phyloP scores from a whole-genome alignment of 1,139 yeast genomes.

The Entelexis paramagnoliae region DNA sequence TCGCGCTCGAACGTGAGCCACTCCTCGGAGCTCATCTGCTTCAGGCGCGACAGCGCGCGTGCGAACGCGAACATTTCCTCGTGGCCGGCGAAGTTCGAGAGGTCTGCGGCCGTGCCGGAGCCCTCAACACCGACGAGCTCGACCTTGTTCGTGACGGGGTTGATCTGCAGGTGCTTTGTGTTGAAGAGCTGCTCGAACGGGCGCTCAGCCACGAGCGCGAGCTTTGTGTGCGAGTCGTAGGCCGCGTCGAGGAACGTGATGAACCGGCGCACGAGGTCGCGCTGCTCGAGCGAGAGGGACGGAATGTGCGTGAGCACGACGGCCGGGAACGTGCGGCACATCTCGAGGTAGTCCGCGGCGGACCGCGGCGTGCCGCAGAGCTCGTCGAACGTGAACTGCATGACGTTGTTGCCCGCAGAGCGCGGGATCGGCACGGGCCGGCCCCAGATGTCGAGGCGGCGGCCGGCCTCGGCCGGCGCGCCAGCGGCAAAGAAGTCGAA shows the following conservation, averaged over 20 bases:
- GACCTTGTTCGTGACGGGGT: slow-evolving; percentile 22
- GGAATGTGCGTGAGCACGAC: slow-evolving; percentile 90
- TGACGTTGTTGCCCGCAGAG: slow-evolving; percentile 69
- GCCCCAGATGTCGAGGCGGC: slow-evolving; percentile 71
- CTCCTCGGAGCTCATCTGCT: slow-evolving; percentile 88
- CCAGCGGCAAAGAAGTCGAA: slow-evolving; percentile 62
- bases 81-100: slow-evolving; percentile 74
- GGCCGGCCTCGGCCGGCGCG: slow-evolving; percentile 32
- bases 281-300: slow-evolving; percentile 58
- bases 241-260: slow-evolving; percentile 93
- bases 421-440: slow-evolving; percentile 64
- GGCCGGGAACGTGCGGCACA: slow-evolving; percentile 67
- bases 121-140: slow-evolving; percentile 45
- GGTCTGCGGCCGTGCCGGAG: slow-evolving; percentile 48
- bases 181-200: slow-evolving; percentile 67
- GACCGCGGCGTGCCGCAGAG: slow-evolving; percentile 79
- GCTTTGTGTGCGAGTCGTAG: slow-evolving; percentile 75
- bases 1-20: slow-evolving; percentile 52
- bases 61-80: slow-evolving; percentile 97
- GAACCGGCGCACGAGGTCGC: slow-evolving; percentile 80
- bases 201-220: slow-evolving; percentile 83
- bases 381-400: slow-evolving; percentile 77
- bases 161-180: slow-evolving; percentile 22
- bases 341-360: slow-evolving; percentile 88
- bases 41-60: slow-evolving; percentile 76